Evolutionary conservation across 1,139 yeast genomes (phyloP), one percentile per base, ranked within the genome.

Genomic region (Blastobotrys persicus): DNA sequence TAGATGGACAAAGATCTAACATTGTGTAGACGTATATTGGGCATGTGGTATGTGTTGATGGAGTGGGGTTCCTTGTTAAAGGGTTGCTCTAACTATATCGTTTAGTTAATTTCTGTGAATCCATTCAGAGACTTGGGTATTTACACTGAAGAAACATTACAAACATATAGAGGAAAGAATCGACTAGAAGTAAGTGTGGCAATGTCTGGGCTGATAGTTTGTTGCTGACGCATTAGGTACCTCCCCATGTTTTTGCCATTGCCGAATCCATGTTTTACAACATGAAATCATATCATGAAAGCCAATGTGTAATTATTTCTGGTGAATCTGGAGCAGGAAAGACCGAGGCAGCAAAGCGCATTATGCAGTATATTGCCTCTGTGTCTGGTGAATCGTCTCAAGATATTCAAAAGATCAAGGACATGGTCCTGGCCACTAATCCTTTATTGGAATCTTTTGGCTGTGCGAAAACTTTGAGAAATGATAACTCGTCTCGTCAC

Each of bases 291-390:
- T 94, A 94, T 69, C 82, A 87, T 50, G 98, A 94, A 62, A 89
- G 84, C 66, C 98, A 94, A 68, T 92, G 98, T 77, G 98, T 94
- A 38, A 94, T 94, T 62, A 94, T 94, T 59, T 88, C 97, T 4
- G 99, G 99, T 47, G 99, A 94, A 68, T 88, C 97, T 1, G 99
- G 99, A 54, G 98, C 99, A 2, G 99, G 99, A 46, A 92, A 92
- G 68, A 92, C 98, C 4, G 98, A 92, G 70, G 98, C 98, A 16
- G 98, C 98, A 37, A 92, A 92, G 72, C 84, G 95, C 64, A 92
- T 92, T 70, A 94, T 94, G 98, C 98, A 94, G 68, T 94, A 94
- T 66, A 87, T 94, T 60, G 96, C 98, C 42, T 83, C 92, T 39
- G 96, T 89, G 4, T 79, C 87, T 2, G 84, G 82, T 17, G 68